Percentiles rank a stretch among this genome's conserved stretches.
These are phyloP conservation scores for Globisporangium cylindrosporum DNA, from an alignment of 352 stramenopile species.

Conservation along the genomic window DNA sequence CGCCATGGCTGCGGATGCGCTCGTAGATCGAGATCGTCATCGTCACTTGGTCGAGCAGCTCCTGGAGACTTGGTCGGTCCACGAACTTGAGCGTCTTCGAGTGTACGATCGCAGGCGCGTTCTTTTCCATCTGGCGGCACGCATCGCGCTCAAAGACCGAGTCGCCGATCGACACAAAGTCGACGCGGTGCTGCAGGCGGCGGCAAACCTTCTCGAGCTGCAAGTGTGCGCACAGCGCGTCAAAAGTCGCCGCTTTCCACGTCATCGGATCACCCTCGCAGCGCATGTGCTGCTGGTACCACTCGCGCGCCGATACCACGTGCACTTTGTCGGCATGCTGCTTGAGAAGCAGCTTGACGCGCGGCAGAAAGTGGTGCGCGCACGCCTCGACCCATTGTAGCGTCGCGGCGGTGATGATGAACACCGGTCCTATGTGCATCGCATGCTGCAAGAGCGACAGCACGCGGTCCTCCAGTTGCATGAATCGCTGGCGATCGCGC, in stretches of 20 bases:
- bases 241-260: slow-evolving; percentile 58
- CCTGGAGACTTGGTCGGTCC: slow-evolving; percentile 36
- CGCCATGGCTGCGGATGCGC: slow-evolving; percentile 36
- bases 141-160: slow-evolving; percentile 53
- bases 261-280: slow-evolving; percentile 31
- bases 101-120: slow-evolving; percentile 29
- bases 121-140: slow-evolving; percentile 37
- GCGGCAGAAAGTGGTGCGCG: slow-evolving; percentile 42
- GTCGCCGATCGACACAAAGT: slow-evolving; percentile 61
- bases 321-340: slow-evolving; percentile 32
- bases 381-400: slow-evolving; percentile 47
- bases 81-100: slow-evolving; percentile 61
- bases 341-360: slow-evolving; percentile 38
- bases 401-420: slow-evolving; percentile 63
- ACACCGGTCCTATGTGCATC: slow-evolving; percentile 42
- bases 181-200: slow-evolving; percentile 22
- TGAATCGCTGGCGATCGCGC: slow-evolving; percentile 25
- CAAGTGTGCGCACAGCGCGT: slow-evolving; percentile 46
- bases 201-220: slow-evolving; percentile 39
- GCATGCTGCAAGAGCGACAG: slow-evolving; percentile 40
- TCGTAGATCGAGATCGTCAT: slow-evolving; percentile 36
- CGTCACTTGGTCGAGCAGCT: slow-evolving; percentile 45
- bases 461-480: slow-evolving; percentile 37
- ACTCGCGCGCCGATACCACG: slow-evolving; percentile 57
- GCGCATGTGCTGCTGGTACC: slow-evolving; percentile 43